Conservation (phyloP, 176 grass and related monocot species). For the Raddia distichophylla region DNA sequence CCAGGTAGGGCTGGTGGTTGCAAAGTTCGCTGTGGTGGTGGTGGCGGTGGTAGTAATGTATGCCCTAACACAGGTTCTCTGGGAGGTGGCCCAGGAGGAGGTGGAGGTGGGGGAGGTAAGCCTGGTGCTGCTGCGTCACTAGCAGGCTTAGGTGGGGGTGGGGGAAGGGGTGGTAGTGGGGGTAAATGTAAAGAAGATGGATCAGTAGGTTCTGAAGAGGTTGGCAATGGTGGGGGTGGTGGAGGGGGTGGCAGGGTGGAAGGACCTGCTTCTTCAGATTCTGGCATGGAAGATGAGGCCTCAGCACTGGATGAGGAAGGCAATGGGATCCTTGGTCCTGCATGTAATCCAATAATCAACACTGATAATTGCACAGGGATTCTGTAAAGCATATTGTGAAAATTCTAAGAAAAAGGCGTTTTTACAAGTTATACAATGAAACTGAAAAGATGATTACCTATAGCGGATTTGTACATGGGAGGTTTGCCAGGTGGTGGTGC, state of each 20-base stretch:
- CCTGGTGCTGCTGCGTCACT: conserved; percentile 37
- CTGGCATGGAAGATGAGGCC: conserved; percentile 66
- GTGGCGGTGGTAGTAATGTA: conserved; percentile 58
- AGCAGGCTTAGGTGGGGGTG: conserved; percentile 54
- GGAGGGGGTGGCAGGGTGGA: conserved; percentile 72
- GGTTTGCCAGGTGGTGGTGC: conserved; percentile 90
- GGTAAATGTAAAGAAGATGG: conserved; percentile 61
- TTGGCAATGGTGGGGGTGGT: conserved; percentile 66
- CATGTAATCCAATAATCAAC: conserved; percentile 43
- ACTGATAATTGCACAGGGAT: conserved; percentile 30
- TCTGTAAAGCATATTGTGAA: not conserved
- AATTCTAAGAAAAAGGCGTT: conserved; percentile 6
- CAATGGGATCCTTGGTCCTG: conserved; percentile 73
- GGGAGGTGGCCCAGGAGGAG: conserved; percentile 70
- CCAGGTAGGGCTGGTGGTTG: conserved; percentile 48
- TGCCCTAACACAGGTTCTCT: conserved; percentile 59
- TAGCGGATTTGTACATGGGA: conserved; percentile 91
- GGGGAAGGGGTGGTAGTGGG: conserved; percentile 54
- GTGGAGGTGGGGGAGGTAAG: conserved; percentile 71
- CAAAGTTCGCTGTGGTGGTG: conserved; percentile 63
- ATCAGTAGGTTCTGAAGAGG: conserved; percentile 58
- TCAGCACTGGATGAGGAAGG: conserved; percentile 56
- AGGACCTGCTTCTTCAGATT: conserved; percentile 71
- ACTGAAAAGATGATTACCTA: conserved; percentile 50
- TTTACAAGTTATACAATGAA: conserved; percentile 1